Evolutionary conservation across 805 yeast genomes (phyloP), one percentile per base, ranked within the genome.

Genomic region (Spathaspora girioi): DNA sequence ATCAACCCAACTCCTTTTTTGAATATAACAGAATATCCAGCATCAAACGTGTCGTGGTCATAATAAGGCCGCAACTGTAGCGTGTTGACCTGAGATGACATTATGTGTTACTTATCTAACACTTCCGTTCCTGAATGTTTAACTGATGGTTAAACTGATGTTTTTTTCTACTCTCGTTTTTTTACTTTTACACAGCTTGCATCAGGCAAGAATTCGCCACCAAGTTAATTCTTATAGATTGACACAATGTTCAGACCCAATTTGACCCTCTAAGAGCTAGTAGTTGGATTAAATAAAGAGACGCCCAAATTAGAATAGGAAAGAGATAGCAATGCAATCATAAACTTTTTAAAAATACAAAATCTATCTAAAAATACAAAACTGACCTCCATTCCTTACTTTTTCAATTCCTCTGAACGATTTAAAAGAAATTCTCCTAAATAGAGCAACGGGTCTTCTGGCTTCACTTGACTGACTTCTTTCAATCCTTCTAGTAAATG

Each of bases 41-140:
- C 82, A 62, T 82, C 76, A 64, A 87, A 87, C 1, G 84, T 70
- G 23, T 77, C 84, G n/a, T 86, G 78, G 64, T 85, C 83, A 61
- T 84, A 82, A 65, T 87, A 87, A 2, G 93, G 93, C 67, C 94
- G 77, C 49, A 77, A 66, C 23, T 66, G 50, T 15, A 35, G 15
- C 14, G 40, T 15, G 8, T 35, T n/a, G 40, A 35, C 40, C 40
- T 35, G 40, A n/a, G 40, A 35, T 35, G 40, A 35, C 40, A 35
- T 35, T 2, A 11, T 35, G 40, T 35, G 14, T 9, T 35, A n/a
- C 26, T 23, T 23, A 3, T 23, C 26, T 23, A 23, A 23, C 26
- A 23, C 26, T 23, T 14, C n/a, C n/a, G n/a, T n/a, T n/a, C n/a
- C 8, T 31, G 12, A 31, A 5, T 31, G 35, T 31, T n/a, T 40